Evolutionary conservation across 306 rosid species (phyloP).

Genomic region (Cercis canadensis): DNA sequence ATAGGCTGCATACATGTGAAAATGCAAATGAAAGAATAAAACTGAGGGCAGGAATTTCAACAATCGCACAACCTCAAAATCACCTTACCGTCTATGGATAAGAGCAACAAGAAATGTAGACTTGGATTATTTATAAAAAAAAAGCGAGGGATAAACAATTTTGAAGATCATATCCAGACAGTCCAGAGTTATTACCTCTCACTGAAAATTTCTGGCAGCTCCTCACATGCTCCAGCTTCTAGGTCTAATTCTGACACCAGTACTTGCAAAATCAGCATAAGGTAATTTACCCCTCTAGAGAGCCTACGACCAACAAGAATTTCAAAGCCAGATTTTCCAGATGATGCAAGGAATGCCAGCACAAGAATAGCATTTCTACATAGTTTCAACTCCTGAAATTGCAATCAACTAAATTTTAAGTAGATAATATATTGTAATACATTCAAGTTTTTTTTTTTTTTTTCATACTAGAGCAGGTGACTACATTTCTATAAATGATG

Average conservation of each 20-base stretch:
- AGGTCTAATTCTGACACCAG: conserved; percentile 61
- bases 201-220: conserved; percentile 52
- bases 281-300: conserved; percentile 58
- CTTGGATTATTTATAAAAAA: conserved; percentile 1
- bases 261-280: conserved; percentile 71
- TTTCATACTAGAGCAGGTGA: conserved; percentile 14
- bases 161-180: conserved; percentile 5
- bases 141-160: conserved; percentile 5
- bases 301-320: conserved; percentile 61
- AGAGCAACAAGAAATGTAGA: neutral
- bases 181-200: conserved; percentile 68
- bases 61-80: conserved; percentile 11
- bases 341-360: conserved; percentile 87
- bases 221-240: conserved; percentile 49
- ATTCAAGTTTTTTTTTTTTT: conserved; percentile 3
- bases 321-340: conserved; percentile 85
- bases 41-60: neutral
- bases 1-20: conserved; percentile 4
- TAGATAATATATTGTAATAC: neutral
- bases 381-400: conserved; percentile 74
- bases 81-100: conserved; percentile 10
- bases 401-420: conserved; percentile 33
- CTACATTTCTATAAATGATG: conserved; percentile 9
- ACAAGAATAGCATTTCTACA: conserved; percentile 66
- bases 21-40: neutral